Evolutionary conservation across 495 filamentous ascomycete species (phyloP), one percentile per base, ranked within the genome.

Genomic region (Apodospora peruviana): DNA sequence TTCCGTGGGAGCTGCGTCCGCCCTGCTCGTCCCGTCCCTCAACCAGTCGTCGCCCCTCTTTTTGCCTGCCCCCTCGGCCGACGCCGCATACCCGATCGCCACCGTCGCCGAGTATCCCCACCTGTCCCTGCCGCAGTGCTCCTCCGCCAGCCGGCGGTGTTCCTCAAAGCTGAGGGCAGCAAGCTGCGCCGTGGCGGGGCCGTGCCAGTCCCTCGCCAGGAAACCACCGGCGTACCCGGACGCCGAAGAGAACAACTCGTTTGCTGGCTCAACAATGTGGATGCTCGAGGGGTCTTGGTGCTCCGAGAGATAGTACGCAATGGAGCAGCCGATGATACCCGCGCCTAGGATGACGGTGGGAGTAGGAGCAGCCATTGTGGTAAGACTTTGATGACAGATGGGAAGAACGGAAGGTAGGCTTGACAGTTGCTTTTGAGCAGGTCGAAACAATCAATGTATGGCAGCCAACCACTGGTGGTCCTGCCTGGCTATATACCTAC

Each of bases 271-370:
- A 43, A 91, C 62, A 32, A 91, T 76, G 56, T 89, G 81, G 50
- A 91, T 83, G 35, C 71, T 70, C 10, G 74, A 66, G 3, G 74
- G 64, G 16, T 70, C 64, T 16, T 75, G 75, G 24, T 75, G 70
- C 27, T 79, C 65, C 18, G 79, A 79, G 38, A 89, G 76, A 59
- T 88, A 88, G 64, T 85, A 90, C 10, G 87, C 88, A 20, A 84
- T 87, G n/a, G 85, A 84, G 40, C 79, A 63, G 50, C 86, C 86
- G 34, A 93, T 88, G 64, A 93, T 90, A 43, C 88, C 87, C 42
- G 79, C 78, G 41, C 88, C 88, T 40, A 93, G 64, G 48, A 91
- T 90, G 24, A 90, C 78, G 17, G 82, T 90, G 10, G 59, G 56
- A 27, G 61, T 25, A 40, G n/a, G n/a, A n/a, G 19, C 16, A 29